Evolutionary conservation across 192 early-diverging fungal genomes (phyloP).

Genomic region (Dissophora globulifera): DNA sequence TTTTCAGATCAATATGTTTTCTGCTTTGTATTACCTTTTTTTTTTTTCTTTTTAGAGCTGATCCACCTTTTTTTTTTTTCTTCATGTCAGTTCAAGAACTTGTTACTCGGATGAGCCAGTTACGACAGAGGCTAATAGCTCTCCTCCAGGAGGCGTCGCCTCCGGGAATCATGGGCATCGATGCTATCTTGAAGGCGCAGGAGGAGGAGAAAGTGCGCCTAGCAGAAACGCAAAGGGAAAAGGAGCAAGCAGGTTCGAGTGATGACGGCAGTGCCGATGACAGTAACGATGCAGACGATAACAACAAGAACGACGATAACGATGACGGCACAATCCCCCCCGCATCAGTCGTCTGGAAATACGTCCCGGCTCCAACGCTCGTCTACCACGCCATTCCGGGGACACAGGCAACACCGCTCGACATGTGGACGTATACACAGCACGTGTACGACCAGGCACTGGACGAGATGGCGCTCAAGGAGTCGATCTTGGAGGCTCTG

Average conservation of each 20-base stretch:
- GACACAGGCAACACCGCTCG: conserved; percentile 24
- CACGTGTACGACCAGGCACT: conserved; percentile 28
- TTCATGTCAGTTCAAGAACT: conserved; percentile 29
- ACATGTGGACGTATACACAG: conserved; percentile 18
- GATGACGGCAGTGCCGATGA: not conserved
- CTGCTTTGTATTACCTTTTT: too few species aligned
- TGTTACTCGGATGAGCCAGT: conserved; percentile 18
- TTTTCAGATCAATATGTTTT: too few species aligned
- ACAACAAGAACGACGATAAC: not conserved
- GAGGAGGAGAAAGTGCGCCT: conserved; percentile 15
- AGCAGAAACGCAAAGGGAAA: conserved; percentile 4
- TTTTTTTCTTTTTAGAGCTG: not conserved
- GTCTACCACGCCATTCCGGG: conserved; percentile 21
- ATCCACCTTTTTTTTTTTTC: not conserved
- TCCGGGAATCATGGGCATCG: conserved; percentile 19
- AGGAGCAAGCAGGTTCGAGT: not conserved
- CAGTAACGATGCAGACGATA: not conserved
- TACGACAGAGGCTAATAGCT: conserved; percentile 21
- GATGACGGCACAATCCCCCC: not conserved
- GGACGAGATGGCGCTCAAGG: conserved; percentile 42
- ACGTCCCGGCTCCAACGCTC: conserved; percentile 19
- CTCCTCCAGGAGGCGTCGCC: conserved; percentile 31
- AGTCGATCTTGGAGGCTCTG: conserved; percentile 37
- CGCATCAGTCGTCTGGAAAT: conserved; percentile 8
- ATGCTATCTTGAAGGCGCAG: conserved; percentile 21